A percentile compares a stretch with the other conserved stretches of the same genome.
Conservation (phyloP, 139 green algal genomes). For the Micromonas commoda region DNA sequence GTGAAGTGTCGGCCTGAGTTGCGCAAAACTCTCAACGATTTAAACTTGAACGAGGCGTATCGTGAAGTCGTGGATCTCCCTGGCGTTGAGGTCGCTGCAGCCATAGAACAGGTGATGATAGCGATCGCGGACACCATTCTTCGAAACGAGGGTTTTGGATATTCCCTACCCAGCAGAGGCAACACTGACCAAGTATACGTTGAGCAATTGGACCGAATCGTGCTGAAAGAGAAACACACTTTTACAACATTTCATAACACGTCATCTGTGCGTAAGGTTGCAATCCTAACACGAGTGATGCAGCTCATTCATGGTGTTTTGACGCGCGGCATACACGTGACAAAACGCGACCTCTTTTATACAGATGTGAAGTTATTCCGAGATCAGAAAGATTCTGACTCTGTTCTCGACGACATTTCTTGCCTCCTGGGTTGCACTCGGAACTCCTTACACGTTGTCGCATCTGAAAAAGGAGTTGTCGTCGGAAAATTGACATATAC, state of each 20-base stretch:
- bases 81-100: neutral
- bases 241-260: neutral
- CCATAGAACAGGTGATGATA: slow-evolving; percentile 26
- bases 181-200: slow-evolving; percentile 23
- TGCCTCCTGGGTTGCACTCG: slow-evolving; percentile 95
- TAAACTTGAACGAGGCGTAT: slow-evolving; percentile 1
- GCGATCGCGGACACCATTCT: slow-evolving; percentile 8
- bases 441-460: slow-evolving; percentile 83
- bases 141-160: slow-evolving; percentile 7
- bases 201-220: slow-evolving; percentile 22
- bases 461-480: slow-evolving; percentile 93
- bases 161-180: slow-evolving; percentile 4
- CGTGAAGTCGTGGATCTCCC: slow-evolving; percentile 9
- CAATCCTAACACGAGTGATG: slow-evolving; percentile 66
- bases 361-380: slow-evolving; percentile 96
- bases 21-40: slow-evolving; percentile 13
- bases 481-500: slow-evolving; percentile 78
- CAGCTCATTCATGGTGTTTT: slow-evolving; percentile 77
- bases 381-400: slow-evolving; percentile 70
- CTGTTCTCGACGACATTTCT: slow-evolving; percentile 82
- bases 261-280: slow-evolving; percentile 20
- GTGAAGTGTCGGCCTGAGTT: neutral
- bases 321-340: slow-evolving; percentile 73
- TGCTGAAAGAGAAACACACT: slow-evolving; percentile 24
- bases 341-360: slow-evolving; percentile 95